phyloP scores from a whole-genome alignment of 768 basidiomycete genomes.

The Pleurotus djamor region DNA sequence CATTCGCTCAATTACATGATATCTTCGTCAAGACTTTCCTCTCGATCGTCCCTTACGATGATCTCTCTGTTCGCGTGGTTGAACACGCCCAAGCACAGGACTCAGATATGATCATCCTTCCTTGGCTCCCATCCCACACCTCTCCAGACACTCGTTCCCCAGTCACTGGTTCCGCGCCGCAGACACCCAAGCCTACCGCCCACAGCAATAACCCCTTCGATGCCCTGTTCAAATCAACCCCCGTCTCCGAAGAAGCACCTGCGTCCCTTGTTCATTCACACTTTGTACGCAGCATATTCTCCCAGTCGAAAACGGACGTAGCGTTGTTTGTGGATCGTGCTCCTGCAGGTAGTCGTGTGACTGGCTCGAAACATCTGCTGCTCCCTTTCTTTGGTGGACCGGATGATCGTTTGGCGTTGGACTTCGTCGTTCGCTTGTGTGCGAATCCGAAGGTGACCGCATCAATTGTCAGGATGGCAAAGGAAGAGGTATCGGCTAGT shows the following conservation, averaged over 20 bases:
- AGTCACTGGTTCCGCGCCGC: slow-evolving; percentile 2
- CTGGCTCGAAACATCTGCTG: slow-evolving; percentile 58
- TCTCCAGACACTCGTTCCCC: slow-evolving; percentile 9
- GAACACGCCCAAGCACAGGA: slow-evolving; percentile 59
- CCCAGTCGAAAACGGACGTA: slow-evolving; percentile 69
- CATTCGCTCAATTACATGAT: slow-evolving; percentile 72
- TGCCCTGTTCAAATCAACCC: slow-evolving; percentile 43
- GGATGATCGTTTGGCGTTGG: slow-evolving; percentile 85
- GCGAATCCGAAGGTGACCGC: slow-evolving; percentile 64
- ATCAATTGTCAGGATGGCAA: slow-evolving; percentile 68
- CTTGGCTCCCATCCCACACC: slow-evolving; percentile 61
- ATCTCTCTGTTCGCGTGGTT: slow-evolving; percentile 65
- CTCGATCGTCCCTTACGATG: slow-evolving; percentile 75
- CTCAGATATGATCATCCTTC: slow-evolving; percentile 78
- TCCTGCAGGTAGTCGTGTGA: slow-evolving; percentile 18
- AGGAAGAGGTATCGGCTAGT: slow-evolving; percentile 31
- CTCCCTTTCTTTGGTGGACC: slow-evolving; percentile 94
- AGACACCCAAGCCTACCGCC: slow-evolving; percentile 9
- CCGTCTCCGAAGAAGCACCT: slow-evolving; percentile 30
- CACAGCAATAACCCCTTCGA: slow-evolving; percentile 68
- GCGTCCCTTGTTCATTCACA: slow-evolving; percentile 68
- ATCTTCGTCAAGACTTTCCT: slow-evolving; percentile 63
- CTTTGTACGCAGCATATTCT: slow-evolving; percentile 82
- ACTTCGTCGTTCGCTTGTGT: slow-evolving; percentile 84
- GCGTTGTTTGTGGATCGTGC: slow-evolving; percentile 75